Conservation (phyloP, 768 basidiomycete species). For the Tubosaeta sp. region DNA sequence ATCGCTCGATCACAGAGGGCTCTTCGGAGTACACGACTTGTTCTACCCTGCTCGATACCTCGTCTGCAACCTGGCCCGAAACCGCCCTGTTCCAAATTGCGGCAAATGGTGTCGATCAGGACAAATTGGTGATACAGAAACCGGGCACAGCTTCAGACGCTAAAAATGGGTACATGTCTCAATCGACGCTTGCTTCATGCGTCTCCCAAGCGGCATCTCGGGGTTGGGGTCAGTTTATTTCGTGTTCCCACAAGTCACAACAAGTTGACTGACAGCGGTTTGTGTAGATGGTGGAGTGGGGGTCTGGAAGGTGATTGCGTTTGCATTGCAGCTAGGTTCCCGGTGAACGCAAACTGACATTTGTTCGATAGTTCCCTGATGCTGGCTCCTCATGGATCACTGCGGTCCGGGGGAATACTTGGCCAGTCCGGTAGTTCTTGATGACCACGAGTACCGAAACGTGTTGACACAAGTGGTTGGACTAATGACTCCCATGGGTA, state of each 20-base stretch:
- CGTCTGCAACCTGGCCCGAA: constrained; percentile 39
- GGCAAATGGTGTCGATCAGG: constrained; percentile 49
- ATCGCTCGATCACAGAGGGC: constrained; percentile 28
- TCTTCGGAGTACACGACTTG: constrained; percentile 37
- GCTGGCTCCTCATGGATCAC: constrained; percentile 36
- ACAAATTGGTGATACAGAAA: constrained; percentile 77
- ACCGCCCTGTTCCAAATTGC: constrained; percentile 47
- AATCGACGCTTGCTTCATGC: constrained; percentile 55
- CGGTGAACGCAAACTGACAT: background rate
- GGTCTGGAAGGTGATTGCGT: constrained; percentile 34
- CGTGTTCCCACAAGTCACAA: background rate
- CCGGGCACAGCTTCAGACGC: constrained; percentile 51
- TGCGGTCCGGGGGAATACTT: constrained; percentile 32
- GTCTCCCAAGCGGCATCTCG: constrained; percentile 52
- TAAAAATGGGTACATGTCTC: constrained; percentile 52
- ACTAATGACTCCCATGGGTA: constrained; percentile 40
- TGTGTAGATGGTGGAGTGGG: constrained; percentile 35
- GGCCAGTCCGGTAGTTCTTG: constrained; percentile 25
- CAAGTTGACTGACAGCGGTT: background rate
- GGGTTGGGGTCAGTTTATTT: constrained; percentile 58
- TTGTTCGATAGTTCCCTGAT: constrained; percentile 33
- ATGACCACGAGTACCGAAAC: constrained; percentile 13
- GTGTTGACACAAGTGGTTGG: constrained; percentile 29
- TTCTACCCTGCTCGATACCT: constrained; percentile 34
- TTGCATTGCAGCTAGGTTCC: background rate